These are phyloP conservation scores for Microthlaspi erraticum DNA, from an alignment of 345 rosid species.

Conservation along the genomic window DNA sequence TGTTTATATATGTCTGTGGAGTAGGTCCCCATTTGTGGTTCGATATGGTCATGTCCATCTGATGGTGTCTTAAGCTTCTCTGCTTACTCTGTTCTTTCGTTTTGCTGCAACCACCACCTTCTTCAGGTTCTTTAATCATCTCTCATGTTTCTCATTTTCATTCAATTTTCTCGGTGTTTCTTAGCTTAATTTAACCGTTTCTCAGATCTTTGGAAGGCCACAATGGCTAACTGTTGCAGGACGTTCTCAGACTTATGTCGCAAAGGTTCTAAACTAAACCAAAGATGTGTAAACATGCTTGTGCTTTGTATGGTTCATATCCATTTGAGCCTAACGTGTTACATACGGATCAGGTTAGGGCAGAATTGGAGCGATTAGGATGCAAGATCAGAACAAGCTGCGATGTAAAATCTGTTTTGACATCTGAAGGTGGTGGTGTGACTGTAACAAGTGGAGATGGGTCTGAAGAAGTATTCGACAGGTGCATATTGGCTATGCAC, in stretches of 20 bases:
- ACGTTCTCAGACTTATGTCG: conserved; percentile 71
- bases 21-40: conserved; percentile 86
- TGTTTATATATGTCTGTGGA: background rate
- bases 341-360: conserved; percentile 57
- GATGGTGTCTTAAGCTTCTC: conserved; percentile 80
- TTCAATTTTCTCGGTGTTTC: background rate
- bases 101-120: conserved; percentile 82
- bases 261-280: conserved; percentile 54
- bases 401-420: conserved; percentile 57
- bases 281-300: background rate
- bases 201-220: conserved; percentile 84
- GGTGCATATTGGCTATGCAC: conserved; percentile 70
- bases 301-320: background rate
- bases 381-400: conserved; percentile 68
- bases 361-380: conserved; percentile 64
- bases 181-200: conserved; percentile 8
- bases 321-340: background rate
- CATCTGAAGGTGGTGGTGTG: conserved; percentile 53
- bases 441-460: conserved; percentile 57
- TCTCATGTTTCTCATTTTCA: background rate
- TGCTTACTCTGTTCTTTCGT: conserved; percentile 82
- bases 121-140: conserved; percentile 66
- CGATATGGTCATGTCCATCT: conserved; percentile 87
- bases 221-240: conserved; percentile 84
- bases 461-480: conserved; percentile 50